phyloP scores from a whole-genome alignment of 257 asterid species.

The Paraleonurus japonicus region DNA sequence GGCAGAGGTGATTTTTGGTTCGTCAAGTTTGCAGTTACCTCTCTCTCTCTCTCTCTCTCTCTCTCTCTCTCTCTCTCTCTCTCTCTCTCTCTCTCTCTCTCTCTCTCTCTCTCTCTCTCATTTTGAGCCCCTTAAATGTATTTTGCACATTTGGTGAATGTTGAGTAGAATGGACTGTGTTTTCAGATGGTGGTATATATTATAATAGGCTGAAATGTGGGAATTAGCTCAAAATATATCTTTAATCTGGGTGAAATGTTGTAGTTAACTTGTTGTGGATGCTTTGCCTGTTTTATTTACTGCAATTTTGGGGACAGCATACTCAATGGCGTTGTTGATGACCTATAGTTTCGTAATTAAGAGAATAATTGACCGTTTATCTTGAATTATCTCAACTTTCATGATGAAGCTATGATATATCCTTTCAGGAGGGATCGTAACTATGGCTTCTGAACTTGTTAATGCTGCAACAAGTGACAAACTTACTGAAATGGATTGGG shows the following conservation, averaged over 20 bases:
- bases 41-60: too few relatives aligned
- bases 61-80: too few relatives aligned
- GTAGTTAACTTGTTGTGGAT: slow-evolving; percentile 8
- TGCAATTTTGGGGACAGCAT: neutral
- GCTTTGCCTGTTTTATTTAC: neutral
- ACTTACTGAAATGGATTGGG: slow-evolving; percentile 90
- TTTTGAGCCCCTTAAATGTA: neutral
- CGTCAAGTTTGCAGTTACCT: too few relatives aligned
- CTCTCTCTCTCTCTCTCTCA: neutral
- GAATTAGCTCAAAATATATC: slow-evolving; percentile 1
- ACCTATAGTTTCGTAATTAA: neutral
- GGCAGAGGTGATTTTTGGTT: slow-evolving; percentile 23
- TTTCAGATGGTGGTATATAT: neutral
- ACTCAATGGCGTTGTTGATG: slow-evolving; percentile 15
- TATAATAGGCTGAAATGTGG: neutral
- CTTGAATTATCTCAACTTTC: slow-evolving; percentile 5
- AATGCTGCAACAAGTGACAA: slow-evolving; percentile 83
- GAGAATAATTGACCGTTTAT: neutral
- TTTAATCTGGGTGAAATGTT: neutral
- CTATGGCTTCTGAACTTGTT: slow-evolving; percentile 89
- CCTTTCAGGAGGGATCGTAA: slow-evolving; percentile 40
- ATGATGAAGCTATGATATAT: slow-evolving; percentile 24
- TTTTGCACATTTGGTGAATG: slow-evolving; percentile 14
- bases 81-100: too few relatives aligned
- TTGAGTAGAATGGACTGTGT: slow-evolving; percentile 7